Base-by-base conservation (phyloP, 1,139 yeast species). In the Entelexis sorbosivorans region DNA sequence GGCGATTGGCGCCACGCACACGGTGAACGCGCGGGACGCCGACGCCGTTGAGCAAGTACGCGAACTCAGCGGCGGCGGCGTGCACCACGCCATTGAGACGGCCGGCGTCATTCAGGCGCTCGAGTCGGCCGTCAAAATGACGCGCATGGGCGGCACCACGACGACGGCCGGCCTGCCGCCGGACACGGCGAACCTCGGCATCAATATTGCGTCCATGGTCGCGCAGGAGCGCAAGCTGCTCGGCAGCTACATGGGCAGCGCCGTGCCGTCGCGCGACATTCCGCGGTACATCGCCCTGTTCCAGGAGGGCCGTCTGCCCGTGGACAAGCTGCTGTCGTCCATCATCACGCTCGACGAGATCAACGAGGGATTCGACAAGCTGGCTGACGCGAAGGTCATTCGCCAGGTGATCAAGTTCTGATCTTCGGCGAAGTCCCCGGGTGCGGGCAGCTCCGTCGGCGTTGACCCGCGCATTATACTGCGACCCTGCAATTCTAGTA, bases 61-160 rank as follows among this genome's bases (percentile, higher is more conserved):
- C 5, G 95, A 86, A 64, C 73, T 82, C 78, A 88, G 96, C 54
- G 96, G 89, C 64, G 98, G 98, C 48, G 98, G 98, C 48, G 78
- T 88, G 59, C 44, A 54, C 51, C 52, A 50, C 28, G 57, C 54
- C 11, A 50, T 54, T 16, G 57, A 54, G 50, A 54, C 56, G 17
- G 57, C 57, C 19, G 57, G 57, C 16, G 57, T 48, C 24, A 48
- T 54, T 38, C 28, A 35, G 28, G 57, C 57, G 16, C 51, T 54
- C 26, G 47, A 48, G 26, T 33, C 47, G 14, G 57, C 57, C 11
- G 57, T 54, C 24, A 29, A 28, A 17, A 53, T 54, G 54, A 54
- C 57, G 11, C 48, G 56, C 7, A n/a, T 31, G 11, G 57, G 57
- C 34, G 57, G 57, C 13, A 9, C 45, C 14, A 54, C 57, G 9